Percentiles rank a stretch among this genome's conserved stretches.
phyloP scores from a whole-genome alignment of 108 stramenopile species.

The Mayamaea pseudoterrestris region DNA sequence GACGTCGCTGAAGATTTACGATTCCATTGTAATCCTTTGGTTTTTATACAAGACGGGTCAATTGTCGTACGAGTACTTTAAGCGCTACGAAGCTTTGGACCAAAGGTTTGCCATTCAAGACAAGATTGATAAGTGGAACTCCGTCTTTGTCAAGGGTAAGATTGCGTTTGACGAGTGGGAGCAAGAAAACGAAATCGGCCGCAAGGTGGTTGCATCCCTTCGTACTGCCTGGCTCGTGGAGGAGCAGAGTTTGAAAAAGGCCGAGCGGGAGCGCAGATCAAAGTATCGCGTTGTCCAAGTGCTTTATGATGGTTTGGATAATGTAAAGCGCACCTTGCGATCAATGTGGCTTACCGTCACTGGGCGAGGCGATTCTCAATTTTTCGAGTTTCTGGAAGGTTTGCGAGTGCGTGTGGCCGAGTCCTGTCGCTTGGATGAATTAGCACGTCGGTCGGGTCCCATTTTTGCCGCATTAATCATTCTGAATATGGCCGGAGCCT shows the following conservation, averaged over 20 bases:
- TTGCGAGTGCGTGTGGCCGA: constrained; percentile 18
- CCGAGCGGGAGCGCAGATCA: constrained; percentile 11
- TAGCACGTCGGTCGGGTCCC: constrained; percentile 16
- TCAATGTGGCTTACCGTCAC: constrained; percentile 7
- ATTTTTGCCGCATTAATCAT: constrained; percentile 16
- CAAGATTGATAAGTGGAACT: constrained; percentile 62
- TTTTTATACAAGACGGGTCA: constrained; percentile 59
- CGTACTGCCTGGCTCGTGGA: constrained; percentile 56
- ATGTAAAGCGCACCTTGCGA: constrained; percentile 2
- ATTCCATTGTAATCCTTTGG: constrained; percentile 17
- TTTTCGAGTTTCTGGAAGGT: constrained; percentile 23
- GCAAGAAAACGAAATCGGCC: constrained; percentile 53
- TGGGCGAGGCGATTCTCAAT: constrained; percentile 9
- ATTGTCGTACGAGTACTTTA: constrained; percentile 51
- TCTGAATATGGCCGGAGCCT: constrained; percentile 27
- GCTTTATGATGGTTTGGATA: constrained; percentile 13
- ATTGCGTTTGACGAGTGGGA: constrained; percentile 52
- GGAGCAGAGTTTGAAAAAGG: constrained; percentile 23
- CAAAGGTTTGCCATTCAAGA: constrained; percentile 35
- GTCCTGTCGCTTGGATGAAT: constrained; percentile 1
- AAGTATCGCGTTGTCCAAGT: constrained; percentile 29
- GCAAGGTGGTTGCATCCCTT: constrained; percentile 31
- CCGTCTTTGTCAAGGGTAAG: constrained; percentile 42
- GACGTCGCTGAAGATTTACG: constrained; percentile 13
- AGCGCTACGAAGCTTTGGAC: constrained; percentile 40